phyloP scores from a whole-genome alignment of 2,329 filamentous ascomycete species.

The Lasiodiplodia hormozganensis region DNA sequence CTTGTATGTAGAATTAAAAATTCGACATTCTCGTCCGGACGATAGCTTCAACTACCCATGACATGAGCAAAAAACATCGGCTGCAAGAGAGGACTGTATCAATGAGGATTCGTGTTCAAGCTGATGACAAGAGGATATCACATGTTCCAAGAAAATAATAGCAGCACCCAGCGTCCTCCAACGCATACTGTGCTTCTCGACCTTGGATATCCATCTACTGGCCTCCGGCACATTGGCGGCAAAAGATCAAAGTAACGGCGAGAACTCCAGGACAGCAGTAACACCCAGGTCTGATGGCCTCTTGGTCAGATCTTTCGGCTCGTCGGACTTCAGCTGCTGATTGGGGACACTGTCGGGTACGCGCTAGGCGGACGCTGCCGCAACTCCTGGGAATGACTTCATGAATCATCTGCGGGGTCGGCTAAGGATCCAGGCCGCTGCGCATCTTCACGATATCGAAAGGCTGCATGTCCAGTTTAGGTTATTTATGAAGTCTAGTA shows the following conservation, averaged over 20 bases:
- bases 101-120: neutral
- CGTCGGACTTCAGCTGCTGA: neutral
- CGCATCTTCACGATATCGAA: neutral
- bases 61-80: no score
- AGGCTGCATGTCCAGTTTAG: neutral
- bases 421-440: neutral
- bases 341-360: neutral
- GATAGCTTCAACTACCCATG: no score
- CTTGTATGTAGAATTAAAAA: no score
- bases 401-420: slow-evolving; percentile 17
- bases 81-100: no score
- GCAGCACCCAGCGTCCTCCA: neutral
- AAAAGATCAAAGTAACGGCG: neutral
- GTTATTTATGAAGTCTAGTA: neutral
- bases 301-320: neutral
- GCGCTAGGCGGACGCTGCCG: neutral
- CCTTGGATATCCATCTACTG: neutral
- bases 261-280: neutral
- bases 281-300: neutral
- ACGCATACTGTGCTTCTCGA: neutral
- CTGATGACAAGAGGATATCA: neutral
- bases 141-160: neutral
- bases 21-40: no score
- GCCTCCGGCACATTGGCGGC: neutral
- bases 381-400: slow-evolving; percentile 5